Evolutionary conservation across 805 yeast genomes (phyloP), one percentile per base, ranked within the genome.

Genomic region (Lipomyces starkeyi): DNA sequence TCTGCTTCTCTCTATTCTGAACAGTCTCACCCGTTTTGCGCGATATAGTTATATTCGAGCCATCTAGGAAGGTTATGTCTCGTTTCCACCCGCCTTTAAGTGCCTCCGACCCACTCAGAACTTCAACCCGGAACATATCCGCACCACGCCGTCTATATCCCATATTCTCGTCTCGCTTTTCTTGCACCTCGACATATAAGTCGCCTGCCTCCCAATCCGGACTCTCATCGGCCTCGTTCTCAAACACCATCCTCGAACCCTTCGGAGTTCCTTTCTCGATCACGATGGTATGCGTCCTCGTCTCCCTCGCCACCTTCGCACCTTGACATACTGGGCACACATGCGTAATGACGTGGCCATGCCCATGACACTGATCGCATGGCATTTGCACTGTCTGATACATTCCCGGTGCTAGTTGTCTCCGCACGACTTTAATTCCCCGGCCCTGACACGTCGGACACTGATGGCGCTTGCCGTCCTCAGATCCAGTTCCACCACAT

Each of bases 371-470:
- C 62, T 81, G 80, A 63, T 90, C 92, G 83, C 99, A 95, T 2
- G 84, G 83, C 57, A 87, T 84, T 77, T 91, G 94, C 73, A 93
- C 83, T 69, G 88, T 90, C 79, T 95, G 98, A 69, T 91, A 81
- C 92, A 95, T 91, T 7, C 93, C 93, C 4, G 96, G 97, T 0
- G 91, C 98, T 72, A 94, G 79, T 77, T 93, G 97, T 67, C 89
- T 83, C 61, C 86, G 83, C 64, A 88, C 85, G 7, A 88, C 76
- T 52, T 85, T 78, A 27, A 88, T 82, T 34, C 99, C 99, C 32
- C 80, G 79, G 4, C 99, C 99, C 13, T 82, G 77, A 81, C 99
- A 95, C 61, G 80, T 80, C 0, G 78, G 71, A 82, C 99, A 95
- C 43, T 77, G 78, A 63, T 87, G 88, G 9, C 82, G 83, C 73